phyloP scores from a whole-genome alignment of 768 basidiomycete species.

The Mycena alexandri region DNA sequence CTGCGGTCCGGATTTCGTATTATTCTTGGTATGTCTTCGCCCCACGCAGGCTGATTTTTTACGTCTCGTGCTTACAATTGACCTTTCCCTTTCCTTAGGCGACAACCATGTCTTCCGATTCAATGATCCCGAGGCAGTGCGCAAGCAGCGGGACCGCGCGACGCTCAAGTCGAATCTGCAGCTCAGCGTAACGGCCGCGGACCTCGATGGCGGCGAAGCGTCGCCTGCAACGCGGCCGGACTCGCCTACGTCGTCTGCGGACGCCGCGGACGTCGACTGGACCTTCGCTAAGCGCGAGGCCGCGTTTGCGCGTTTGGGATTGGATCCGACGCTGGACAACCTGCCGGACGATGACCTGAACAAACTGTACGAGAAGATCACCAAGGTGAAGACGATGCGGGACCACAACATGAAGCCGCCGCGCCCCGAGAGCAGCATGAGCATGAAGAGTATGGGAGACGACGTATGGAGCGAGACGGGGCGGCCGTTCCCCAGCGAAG shows the following conservation, averaged over 20 bases:
- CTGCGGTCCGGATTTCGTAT: constrained; percentile 95
- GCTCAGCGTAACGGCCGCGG: constrained; percentile 73
- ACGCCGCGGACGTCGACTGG: constrained; percentile 92
- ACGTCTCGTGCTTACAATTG: constrained; percentile 29
- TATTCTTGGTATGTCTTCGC: constrained; percentile 80
- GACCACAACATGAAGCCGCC: constrained; percentile 78
- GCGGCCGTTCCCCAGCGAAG: constrained; percentile 82
- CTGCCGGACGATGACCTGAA: constrained; percentile 96
- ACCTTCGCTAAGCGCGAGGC: constrained; percentile 97
- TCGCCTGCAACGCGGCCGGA: constrained; percentile 79
- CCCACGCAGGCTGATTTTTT: constrained; percentile 12
- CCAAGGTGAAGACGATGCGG: constrained; percentile 90
- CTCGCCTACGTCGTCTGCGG: constrained; percentile 78
- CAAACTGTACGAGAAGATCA: constrained; percentile 94
- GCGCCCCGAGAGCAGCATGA: constrained; percentile 85
- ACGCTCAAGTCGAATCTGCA: constrained; percentile 79
- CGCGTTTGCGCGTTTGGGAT: constrained; percentile 85
- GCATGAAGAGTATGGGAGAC: constrained; percentile 77
- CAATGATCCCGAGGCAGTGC: constrained; percentile 95
- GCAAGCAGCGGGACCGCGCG: constrained; percentile 88
- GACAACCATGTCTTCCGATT: constrained; percentile 98
- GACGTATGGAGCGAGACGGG: constrained; percentile 92
- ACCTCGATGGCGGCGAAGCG: constrained; percentile 65
- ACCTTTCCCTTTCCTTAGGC: constrained; percentile 57
- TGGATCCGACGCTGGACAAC: constrained; percentile 91